Base-by-base conservation (phyloP, 768 basidiomycete genomes). In the Psilocybe subaeruginosa region DNA sequence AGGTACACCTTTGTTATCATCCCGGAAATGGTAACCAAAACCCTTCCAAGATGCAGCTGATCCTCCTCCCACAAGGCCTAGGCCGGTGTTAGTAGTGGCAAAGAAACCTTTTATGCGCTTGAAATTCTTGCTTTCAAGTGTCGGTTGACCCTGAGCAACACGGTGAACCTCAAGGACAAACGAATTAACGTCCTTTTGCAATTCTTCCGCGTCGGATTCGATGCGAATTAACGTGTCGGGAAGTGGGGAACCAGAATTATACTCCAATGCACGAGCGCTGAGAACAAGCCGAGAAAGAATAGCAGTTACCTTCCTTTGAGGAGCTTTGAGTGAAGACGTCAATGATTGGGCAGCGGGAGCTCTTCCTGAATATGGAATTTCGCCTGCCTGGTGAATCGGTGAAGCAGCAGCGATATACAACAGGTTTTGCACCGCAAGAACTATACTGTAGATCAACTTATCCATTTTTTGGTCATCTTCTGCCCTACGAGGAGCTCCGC, bases 271-370 rank as follows among this genome's bases (percentile, higher is more conserved):
- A 53, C 97, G 89, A 16, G 93, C 88, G 6, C 91, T 93, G 3
- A 97, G 85, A 33, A 97, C 92, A 30, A 98, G 80, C 71, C 95
- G 90, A n/a, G 93, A 95, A 8, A 97, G 78, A 0, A 93, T 94
- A 7, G 93, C 92, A 1, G 93, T 93, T 30, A 97, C 89, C 67
- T 92, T 93, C 56, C 92, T 82, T 60, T 93, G 93, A 0, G 87
- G 86, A 4, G 89, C 88, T 73, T 93, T 93, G 41, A 94, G 78
- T 6, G 84, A 81, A 8, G 81, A 71, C 7, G 82, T 73, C 8
- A 74, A 72, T 30, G 80, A 68, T 59, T 76, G 76, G 19, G 73
- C 67, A 64, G 85, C 81, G 52, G 81, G 81, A 14, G 76, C 72
- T 58, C 80, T 82, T 11, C 76, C 80, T 43, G 82, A 84, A 48